A percentile compares a stretch with the other conserved stretches of the same genome.
Evolutionary conservation across 129 eudicot species (phyloP).

Genomic region (Flaveria robusta): DNA sequence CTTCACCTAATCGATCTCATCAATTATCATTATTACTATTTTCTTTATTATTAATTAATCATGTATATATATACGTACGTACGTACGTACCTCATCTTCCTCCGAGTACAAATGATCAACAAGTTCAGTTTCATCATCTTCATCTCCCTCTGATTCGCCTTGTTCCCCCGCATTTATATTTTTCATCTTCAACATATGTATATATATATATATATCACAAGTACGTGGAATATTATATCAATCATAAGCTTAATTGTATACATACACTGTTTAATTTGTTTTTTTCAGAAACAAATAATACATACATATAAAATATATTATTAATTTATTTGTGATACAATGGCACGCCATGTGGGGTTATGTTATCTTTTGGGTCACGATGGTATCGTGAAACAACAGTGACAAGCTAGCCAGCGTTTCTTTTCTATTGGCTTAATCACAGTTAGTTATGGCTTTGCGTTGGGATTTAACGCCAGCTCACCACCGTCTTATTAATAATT

Average conservation of each 20-base stretch:
- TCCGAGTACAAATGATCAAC: conserved; percentile 64
- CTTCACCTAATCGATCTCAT: conserved; percentile 69
- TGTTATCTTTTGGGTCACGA: conserved; percentile 32
- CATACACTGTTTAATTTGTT: too few relatives aligned
- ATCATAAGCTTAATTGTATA: too few relatives aligned
- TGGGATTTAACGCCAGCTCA: conserved; percentile 21
- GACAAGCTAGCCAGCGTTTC: neutral
- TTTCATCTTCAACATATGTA: conserved; percentile 24
- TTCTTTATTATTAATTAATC: too few relatives aligned
- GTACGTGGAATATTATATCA: too few relatives aligned
- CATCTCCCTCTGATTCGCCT: conserved; percentile 28
- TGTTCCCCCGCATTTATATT: conserved; percentile 20
- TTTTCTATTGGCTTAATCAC: conserved; percentile 35
- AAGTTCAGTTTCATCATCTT: conserved; percentile 68
- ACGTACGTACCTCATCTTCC: conserved; percentile 87
- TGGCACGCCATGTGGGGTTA: conserved; percentile 11
- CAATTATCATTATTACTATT: too few relatives aligned
- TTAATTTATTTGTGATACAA: neutral
- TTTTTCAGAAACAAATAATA: neutral
- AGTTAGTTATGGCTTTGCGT: neutral
- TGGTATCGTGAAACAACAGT: neutral
- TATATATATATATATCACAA: too few relatives aligned
- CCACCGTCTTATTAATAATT: conserved; percentile 25
- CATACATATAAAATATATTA: too few relatives aligned
- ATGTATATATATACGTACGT: too few relatives aligned